phyloP scores from a whole-genome alignment of 1,284 basidiomycete genomes.

The Ganoderma boninense region DNA sequence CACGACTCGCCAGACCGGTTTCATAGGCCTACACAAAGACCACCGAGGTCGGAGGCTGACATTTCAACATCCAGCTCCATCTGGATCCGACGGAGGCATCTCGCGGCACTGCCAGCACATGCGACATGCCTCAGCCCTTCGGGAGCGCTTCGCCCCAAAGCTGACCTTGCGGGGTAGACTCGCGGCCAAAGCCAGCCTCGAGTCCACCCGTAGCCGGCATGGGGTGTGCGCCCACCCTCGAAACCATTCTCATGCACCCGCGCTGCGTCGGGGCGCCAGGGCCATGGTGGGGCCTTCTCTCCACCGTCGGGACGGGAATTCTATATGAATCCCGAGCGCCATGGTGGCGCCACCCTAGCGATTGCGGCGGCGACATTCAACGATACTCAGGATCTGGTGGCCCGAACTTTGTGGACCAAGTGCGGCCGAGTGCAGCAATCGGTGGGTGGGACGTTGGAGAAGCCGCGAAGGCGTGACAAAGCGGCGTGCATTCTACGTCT shows the following conservation, averaged over 20 bases:
- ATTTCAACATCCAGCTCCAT: not conserved
- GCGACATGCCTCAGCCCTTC: not conserved
- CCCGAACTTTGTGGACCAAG: not conserved
- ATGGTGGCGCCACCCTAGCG: not conserved
- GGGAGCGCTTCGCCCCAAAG: not conserved
- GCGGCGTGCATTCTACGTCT: not conserved
- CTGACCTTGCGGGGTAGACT: too few species aligned
- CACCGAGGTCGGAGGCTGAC: constrained; percentile 6
- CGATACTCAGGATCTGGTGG: constrained; percentile 3
- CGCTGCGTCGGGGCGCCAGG: constrained; percentile 6
- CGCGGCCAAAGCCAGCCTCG: not conserved
- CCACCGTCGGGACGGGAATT: constrained; percentile 2
- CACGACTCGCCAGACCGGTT: not conserved
- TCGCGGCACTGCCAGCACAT: not conserved
- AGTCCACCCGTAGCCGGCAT: not conserved
- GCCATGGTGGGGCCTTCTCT: not conserved
- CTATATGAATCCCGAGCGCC: constrained; percentile 2
- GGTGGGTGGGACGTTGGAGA: not conserved
- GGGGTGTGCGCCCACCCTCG: not conserved
- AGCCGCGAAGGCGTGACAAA: not conserved
- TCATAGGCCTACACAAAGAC: not conserved
- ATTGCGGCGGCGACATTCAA: not conserved
- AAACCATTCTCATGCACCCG: not conserved
- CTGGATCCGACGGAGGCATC: constrained; percentile 1
- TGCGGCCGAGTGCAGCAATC: not conserved